These are phyloP conservation scores for Penicillium crustosum DNA, from an alignment of 2,329 filamentous ascomycete species.

Conservation along the genomic window DNA sequence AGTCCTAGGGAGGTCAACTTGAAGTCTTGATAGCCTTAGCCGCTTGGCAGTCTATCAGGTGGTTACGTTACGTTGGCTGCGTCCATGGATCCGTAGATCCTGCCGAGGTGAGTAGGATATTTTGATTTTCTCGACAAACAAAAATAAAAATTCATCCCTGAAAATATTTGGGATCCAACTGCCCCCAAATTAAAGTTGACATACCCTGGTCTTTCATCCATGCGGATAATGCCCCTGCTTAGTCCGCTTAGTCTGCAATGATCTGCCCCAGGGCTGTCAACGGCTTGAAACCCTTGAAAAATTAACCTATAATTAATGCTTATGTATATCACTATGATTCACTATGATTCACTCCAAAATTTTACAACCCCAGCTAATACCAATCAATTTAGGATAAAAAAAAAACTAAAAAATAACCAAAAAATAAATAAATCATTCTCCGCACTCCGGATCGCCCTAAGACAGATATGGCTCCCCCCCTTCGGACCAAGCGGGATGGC, in stretches of 20 bases:
- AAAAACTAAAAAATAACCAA: not conserved
- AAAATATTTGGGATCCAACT: not conserved
- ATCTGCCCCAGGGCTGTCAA: conserved; percentile 23
- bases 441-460: conserved; percentile 15
- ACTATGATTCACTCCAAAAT: not conserved
- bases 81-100: not conserved
- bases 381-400: not conserved
- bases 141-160: not conserved
- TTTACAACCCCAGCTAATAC: not conserved
- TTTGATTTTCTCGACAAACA: no score
- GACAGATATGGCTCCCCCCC: not conserved
- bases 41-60: conserved; percentile 1
- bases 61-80: not conserved
- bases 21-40: conserved; percentile 9
- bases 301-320: not conserved
- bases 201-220: conserved; percentile 18
- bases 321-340: not conserved
- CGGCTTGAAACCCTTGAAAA: conserved; percentile 9
- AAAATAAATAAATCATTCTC: conserved; percentile 5
- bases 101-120: not conserved
- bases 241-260: conserved; percentile 18
- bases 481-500: conserved; percentile 1
- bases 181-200: conserved; percentile 27
- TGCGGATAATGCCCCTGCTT: conserved; percentile 21
- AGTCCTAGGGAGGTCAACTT: not conserved